These are phyloP conservation scores for Cercophora samala DNA, from an alignment of 495 filamentous ascomycete genomes.

Conservation along the genomic window DNA sequence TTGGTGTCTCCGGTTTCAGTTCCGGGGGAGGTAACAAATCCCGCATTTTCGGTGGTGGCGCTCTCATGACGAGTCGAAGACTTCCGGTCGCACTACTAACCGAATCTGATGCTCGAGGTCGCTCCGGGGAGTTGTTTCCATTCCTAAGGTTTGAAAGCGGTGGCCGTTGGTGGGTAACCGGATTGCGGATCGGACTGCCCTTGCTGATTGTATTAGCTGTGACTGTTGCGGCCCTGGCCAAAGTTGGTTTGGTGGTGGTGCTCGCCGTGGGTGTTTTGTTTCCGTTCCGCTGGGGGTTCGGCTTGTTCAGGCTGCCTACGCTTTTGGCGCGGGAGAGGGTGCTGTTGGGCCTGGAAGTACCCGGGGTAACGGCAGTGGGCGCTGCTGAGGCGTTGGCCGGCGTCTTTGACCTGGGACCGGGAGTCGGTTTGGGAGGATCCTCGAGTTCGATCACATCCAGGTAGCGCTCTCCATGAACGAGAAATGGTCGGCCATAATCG, in stretches of 20 bases:
- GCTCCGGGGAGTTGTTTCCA: constrained; percentile 80
- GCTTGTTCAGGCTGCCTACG: constrained; percentile 42
- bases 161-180: constrained; percentile 54
- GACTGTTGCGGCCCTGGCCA: constrained; percentile 20
- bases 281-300: constrained; percentile 31
- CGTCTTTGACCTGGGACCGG: constrained; percentile 72
- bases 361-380: constrained; percentile 25
- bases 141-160: constrained; percentile 77
- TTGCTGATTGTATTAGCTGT: constrained; percentile 29
- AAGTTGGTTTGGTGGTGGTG: constrained; percentile 31
- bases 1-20: constrained; percentile 59
- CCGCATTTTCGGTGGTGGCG: constrained; percentile 86
- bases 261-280: constrained; percentile 63
- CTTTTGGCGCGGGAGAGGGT: constrained; percentile 41
- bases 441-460: constrained; percentile 69
- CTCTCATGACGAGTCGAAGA: constrained; percentile 44
- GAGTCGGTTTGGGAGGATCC: constrained; percentile 54
- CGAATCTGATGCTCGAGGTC: constrained; percentile 49
- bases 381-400: constrained; percentile 58
- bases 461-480: constrained; percentile 88
- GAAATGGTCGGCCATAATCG: constrained; percentile 87
- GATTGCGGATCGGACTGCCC: constrained; percentile 73
- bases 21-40: constrained; percentile 67
- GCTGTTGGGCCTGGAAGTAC: constrained; percentile 38
- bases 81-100: constrained; percentile 29